phyloP scores from a whole-genome alignment of 257 asterid genomes.

The Nicotiana benthamiana region DNA sequence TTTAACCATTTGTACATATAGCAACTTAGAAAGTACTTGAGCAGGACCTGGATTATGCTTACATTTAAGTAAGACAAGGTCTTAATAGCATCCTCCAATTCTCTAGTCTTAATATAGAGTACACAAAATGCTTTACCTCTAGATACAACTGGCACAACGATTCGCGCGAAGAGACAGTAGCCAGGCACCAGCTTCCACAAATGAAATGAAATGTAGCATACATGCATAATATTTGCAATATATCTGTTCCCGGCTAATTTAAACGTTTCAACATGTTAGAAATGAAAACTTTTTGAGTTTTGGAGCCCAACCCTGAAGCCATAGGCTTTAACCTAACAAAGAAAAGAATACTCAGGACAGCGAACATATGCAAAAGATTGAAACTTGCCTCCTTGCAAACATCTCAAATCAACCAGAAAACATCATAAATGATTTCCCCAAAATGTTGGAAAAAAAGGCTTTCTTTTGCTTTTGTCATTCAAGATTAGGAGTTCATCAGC shows the following conservation, averaged over 20 bases:
- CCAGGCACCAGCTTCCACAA: background rate
- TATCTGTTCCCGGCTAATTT: background rate
- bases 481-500: background rate
- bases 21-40: background rate
- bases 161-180: background rate
- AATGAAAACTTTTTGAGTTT: background rate
- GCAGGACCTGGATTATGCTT: background rate
- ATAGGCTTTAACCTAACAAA: background rate
- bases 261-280: background rate
- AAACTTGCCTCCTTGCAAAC: background rate
- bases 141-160: background rate
- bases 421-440: background rate
- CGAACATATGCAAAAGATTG: background rate
- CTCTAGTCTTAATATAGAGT: background rate
- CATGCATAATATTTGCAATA: background rate
- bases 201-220: background rate
- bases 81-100: background rate
- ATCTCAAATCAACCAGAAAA: too few relatives aligned
- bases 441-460: background rate
- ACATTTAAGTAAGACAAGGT: background rate
- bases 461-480: background rate
- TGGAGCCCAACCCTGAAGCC: background rate
- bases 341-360: background rate
- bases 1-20: background rate
- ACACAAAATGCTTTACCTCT: background rate